A percentile compares a stretch with the other conserved stretches of the same genome.
Evolutionary conservation across 2,329 filamentous ascomycete genomes (phyloP).

Genomic region (Nemania sp.): DNA sequence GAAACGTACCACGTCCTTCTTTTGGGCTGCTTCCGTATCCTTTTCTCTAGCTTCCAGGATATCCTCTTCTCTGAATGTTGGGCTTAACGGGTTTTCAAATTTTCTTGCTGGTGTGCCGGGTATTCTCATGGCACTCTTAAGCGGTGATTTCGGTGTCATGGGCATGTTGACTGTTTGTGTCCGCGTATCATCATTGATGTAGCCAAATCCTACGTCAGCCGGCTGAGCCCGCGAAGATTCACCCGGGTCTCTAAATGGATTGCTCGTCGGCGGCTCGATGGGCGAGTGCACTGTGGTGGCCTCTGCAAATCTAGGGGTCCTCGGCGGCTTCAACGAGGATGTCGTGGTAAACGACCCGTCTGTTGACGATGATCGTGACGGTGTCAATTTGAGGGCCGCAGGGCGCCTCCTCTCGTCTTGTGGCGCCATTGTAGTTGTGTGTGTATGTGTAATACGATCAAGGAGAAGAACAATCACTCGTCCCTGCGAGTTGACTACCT

Average conservation of each 20-base stretch:
- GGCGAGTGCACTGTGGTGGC: conserved; percentile 80
- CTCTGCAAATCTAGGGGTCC: conserved; percentile 80
- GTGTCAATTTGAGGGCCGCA: conserved; percentile 58
- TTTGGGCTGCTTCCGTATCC: conserved; percentile 83
- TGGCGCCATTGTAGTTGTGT: conserved; percentile 41
- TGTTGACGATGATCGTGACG: conserved; percentile 53
- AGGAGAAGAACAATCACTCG: conserved; percentile 45
- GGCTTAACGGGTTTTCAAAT: conserved; percentile 79
- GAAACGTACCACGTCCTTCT: conserved; percentile 77
- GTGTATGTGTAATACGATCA: conserved; percentile 35
- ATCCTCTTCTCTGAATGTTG: conserved; percentile 89
- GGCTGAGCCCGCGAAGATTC: conserved; percentile 68
- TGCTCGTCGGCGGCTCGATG: conserved; percentile 59
- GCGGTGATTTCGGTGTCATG: conserved; percentile 73
- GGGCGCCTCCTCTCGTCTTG: conserved; percentile 62
- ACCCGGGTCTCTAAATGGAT: conserved; percentile 60
- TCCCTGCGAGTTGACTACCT: conserved; percentile 36
- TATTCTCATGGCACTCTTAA: conserved; percentile 89
- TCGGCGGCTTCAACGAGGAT: conserved; percentile 67
- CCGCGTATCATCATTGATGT: conserved; percentile 67
- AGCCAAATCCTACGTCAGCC: conserved; percentile 90
- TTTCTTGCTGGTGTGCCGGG: conserved; percentile 79
- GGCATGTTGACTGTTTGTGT: conserved; percentile 63
- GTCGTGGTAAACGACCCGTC: conserved; percentile 57
- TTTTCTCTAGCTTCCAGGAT: conserved; percentile 83